Conservation (phyloP, 2,329 filamentous ascomycete species). For the Botrytis byssoidea region DNA sequence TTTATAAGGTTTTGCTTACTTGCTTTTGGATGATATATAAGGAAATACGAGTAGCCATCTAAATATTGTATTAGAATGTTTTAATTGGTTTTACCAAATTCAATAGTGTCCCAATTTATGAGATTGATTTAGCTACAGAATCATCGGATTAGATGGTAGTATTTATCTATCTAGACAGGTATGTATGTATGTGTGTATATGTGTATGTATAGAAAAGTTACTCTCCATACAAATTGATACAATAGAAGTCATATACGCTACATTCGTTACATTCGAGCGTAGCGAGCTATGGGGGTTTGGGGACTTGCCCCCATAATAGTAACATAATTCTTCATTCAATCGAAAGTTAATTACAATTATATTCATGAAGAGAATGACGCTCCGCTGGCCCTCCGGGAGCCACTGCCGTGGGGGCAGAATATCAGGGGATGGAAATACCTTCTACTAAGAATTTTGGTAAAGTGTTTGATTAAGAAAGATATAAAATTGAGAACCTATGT, state of each 20-base stretch:
- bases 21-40: background rate
- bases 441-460: background rate
- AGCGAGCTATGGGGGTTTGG: conserved; percentile 1
- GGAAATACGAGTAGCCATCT: background rate
- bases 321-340: background rate
- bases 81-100: background rate
- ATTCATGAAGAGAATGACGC: background rate
- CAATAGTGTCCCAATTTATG: background rate
- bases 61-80: background rate
- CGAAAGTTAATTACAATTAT: background rate
- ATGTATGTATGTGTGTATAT: too few species aligned
- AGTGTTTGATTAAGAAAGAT: background rate
- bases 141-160: too few species aligned
- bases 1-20: background rate
- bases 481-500: background rate
- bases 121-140: background rate
- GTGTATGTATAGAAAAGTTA: background rate
- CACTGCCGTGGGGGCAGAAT: conserved; percentile 4
- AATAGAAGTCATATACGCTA: background rate
- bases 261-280: background rate
- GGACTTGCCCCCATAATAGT: background rate
- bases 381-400: background rate
- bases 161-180: too few species aligned
- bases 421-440: background rate
- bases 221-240: background rate